phyloP scores from a whole-genome alignment of 805 yeast genomes.

The Brettanomyces custersianus region DNA sequence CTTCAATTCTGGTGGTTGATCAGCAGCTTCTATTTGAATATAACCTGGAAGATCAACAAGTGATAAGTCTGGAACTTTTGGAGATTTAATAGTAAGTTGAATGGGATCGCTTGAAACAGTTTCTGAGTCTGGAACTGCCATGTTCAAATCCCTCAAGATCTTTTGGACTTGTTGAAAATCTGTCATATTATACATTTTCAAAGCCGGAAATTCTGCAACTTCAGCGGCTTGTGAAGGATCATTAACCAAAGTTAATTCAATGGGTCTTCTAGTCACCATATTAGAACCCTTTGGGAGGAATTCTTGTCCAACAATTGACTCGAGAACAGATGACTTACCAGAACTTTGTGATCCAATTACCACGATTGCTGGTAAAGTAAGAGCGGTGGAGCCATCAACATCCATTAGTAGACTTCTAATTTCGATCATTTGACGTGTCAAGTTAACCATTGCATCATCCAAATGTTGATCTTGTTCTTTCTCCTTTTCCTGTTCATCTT shows the following conservation, averaged over 20 bases:
- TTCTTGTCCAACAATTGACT: slow-evolving; percentile 96
- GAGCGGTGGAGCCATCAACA: slow-evolving; percentile 63
- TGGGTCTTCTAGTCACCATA: slow-evolving; percentile 98
- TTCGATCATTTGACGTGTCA: slow-evolving; percentile 96
- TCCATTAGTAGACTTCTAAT: slow-evolving; percentile 70
- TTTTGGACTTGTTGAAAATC: slow-evolving; percentile 86
- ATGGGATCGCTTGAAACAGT: slow-evolving; percentile 92
- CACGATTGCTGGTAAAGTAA: slow-evolving; percentile 88
- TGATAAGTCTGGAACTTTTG: slow-evolving; percentile 84
- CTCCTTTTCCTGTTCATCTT: slow-evolving; percentile 36
- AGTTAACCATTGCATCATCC: slow-evolving; percentile 73
- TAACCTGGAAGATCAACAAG: slow-evolving; percentile 96
- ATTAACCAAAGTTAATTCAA: slow-evolving; percentile 85
- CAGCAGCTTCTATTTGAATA: slow-evolving; percentile 93
- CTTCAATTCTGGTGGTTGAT: slow-evolving; percentile 83
- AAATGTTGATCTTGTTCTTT: slow-evolving; percentile 43
- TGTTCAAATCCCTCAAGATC: slow-evolving; percentile 76
- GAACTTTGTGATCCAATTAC: slow-evolving; percentile 97
- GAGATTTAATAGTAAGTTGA: slow-evolving; percentile 83
- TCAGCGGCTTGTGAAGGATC: slow-evolving; percentile 74
- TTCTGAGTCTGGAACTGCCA: slow-evolving; percentile 82
- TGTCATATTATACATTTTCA: slow-evolving; percentile 71
- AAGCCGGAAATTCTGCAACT: slow-evolving; percentile 87
- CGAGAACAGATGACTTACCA: slow-evolving; percentile 94
- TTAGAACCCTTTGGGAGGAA: slow-evolving; percentile 94